phyloP scores from a whole-genome alignment of 1,284 basidiomycete species.

The Leccinum fallax region DNA sequence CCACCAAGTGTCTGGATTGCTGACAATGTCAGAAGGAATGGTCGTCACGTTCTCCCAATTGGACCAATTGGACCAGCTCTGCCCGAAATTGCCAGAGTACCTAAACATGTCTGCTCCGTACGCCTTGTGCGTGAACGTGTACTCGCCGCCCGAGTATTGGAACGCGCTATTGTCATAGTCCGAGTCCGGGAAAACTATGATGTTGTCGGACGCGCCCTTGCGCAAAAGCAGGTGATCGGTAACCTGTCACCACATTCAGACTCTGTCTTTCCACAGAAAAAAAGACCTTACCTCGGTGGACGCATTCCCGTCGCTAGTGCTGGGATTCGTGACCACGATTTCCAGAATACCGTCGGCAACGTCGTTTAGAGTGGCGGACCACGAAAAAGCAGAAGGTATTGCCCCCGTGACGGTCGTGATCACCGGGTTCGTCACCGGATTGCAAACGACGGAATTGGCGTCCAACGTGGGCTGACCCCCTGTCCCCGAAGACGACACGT shows the following conservation, averaged over 20 bases:
- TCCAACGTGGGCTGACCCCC: constrained; percentile 57
- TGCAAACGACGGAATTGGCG: constrained; percentile 48
- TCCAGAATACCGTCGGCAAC: constrained; percentile 81
- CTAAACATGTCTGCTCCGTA: constrained; percentile 86
- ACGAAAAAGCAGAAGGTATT: constrained; percentile 64
- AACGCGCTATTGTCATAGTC: constrained; percentile 77
- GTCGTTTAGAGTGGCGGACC: constrained; percentile 70
- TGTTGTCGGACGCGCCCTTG: constrained; percentile 73
- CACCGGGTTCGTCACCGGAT: constrained; percentile 46
- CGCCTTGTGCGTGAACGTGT: constrained; percentile 79
- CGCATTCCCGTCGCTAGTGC: constrained; percentile 43
- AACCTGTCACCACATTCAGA: constrained; percentile 41
- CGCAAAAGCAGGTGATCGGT: constrained; percentile 78
- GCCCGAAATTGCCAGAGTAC: constrained; percentile 85
- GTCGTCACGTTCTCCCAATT: constrained; percentile 74
- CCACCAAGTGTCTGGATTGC: constrained; percentile 69
- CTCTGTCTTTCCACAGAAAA: not conserved
- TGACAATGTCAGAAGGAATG: constrained; percentile 62
- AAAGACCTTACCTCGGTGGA: constrained; percentile 55
- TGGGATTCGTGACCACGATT: constrained; percentile 66
- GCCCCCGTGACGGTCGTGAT: constrained; percentile 53
- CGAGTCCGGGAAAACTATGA: constrained; percentile 79
- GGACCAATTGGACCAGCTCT: constrained; percentile 80
- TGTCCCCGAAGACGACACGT: constrained; percentile 69
- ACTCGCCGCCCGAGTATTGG: constrained; percentile 59